Base-by-base conservation (phyloP, 805 yeast genomes). In the Starmerella ratchasimensis region DNA sequence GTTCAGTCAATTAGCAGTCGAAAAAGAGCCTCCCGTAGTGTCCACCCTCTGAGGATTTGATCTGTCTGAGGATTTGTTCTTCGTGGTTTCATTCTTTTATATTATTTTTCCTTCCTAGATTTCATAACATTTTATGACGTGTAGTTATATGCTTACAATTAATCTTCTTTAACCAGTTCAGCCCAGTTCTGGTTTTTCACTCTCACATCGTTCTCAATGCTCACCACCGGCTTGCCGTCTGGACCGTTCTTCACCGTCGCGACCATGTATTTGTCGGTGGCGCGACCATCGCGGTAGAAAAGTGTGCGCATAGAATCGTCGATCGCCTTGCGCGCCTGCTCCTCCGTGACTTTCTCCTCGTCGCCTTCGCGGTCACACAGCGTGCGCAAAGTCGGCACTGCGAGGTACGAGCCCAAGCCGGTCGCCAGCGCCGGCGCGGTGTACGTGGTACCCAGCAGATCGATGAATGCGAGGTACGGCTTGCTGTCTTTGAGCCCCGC, bases 361-460 rank as follows among this genome's bases (percentile, higher is more conserved):
- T 84, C 94, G 20, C 68, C 74, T 50, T 84, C 96, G 29, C 65
- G 62, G 41, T 83, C 93, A 25, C 80, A 81, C 42, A 77, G 69
- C 56, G 80, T 75, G 64, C 99, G 76, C 56, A 90, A 68, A 51
- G 90, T 62, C 19, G 99, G 99, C 31, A 84, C 62, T 3, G 98
- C 99, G 59, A 90, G 68, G 59, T 90, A 86, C 9, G 93, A 79
- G 42, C 98, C 99, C 57, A 84, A 88, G 1, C 99, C 99, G 3
- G 97, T 86, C 32, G 96, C 95, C 40, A 90, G 63, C 2, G 93
- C 68, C 22, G 94, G 90, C 0, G 97, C 69, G 3, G 81, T 69
- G 59, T 81, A 90, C 2, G 94, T 71, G 20, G 84, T 94, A 35
- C 99, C 99, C 43, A 86, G 69, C 43, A 90, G 65, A 58, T 90